These are phyloP conservation scores for Bremia lactucae DNA, from an alignment of 352 stramenopile genomes.

Conservation along the genomic window DNA sequence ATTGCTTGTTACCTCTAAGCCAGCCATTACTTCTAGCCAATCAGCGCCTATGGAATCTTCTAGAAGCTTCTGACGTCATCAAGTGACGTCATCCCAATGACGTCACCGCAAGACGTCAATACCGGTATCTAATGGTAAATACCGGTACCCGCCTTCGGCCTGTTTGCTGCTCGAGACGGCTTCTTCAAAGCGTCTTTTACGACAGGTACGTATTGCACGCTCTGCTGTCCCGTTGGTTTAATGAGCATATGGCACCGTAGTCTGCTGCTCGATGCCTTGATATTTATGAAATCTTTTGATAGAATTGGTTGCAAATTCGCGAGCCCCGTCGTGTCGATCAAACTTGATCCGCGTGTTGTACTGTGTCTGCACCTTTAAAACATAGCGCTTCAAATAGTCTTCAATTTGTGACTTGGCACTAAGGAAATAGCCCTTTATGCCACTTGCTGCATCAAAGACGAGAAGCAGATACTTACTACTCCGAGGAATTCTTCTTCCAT, in stretches of 20 bases:
- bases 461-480: neutral
- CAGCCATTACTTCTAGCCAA: too few species aligned
- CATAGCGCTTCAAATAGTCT: neutral
- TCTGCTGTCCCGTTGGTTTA: slow-evolving; percentile 10
- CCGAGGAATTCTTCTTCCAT: neutral
- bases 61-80: too few species aligned
- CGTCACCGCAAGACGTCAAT: too few species aligned
- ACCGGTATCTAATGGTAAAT: too few species aligned
- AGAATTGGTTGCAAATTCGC: neutral
- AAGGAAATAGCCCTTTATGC: neutral
- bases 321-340: too few species aligned
- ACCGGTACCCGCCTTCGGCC: too few species aligned
- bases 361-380: neutral
- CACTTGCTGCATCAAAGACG: neutral
- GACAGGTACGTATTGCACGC: slow-evolving; percentile 1
- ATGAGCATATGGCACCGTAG: slow-evolving; percentile 4
- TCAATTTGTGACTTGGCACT: neutral
- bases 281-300: too few species aligned
- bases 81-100: too few species aligned
- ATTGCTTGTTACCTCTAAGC: too few species aligned
- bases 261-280: slow-evolving; percentile 9
- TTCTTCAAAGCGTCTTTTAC: too few species aligned
- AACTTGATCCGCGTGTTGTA: neutral
- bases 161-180: too few species aligned
- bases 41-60: too few species aligned